Percentiles rank a stretch among this genome's conserved stretches.
These are phyloP conservation scores for Trichoderma orchidacearum DNA, from an alignment of 495 filamentous ascomycete species.

Conservation along the genomic window DNA sequence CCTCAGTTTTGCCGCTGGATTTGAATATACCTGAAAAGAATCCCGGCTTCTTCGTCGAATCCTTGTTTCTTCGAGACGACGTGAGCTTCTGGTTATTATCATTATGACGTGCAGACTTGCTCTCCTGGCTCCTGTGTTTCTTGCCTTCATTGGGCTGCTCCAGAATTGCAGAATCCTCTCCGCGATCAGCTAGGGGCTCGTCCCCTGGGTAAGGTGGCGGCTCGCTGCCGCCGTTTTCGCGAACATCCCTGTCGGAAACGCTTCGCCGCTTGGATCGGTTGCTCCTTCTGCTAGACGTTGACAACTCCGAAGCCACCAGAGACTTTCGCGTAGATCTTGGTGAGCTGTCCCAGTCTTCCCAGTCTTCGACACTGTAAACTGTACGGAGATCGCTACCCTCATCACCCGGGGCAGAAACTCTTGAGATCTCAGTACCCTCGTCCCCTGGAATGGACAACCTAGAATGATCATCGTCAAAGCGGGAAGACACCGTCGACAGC, in stretches of 20 bases:
- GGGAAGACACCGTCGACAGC: background rate
- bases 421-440: background rate
- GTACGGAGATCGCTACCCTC: too few species aligned
- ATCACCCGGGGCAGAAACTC: background rate
- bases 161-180: constrained; percentile 29
- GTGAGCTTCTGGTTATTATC: constrained; percentile 26
- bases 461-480: background rate
- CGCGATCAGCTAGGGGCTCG: constrained; percentile 17
- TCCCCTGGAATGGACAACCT: background rate
- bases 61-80: constrained; percentile 13
- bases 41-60: constrained; percentile 1
- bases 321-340: constrained; percentile 6
- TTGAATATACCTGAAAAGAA: constrained; percentile 2
- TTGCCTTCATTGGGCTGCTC: constrained; percentile 19
- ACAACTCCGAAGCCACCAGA: constrained; percentile 3
- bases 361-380: background rate
- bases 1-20: background rate
- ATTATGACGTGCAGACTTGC: constrained; percentile 15
- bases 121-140: constrained; percentile 8
- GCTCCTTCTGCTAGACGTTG: constrained; percentile 7
- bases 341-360: background rate
- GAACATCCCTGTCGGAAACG: constrained; percentile 4
- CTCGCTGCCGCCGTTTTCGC: constrained; percentile 5
- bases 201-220: constrained; percentile 18
- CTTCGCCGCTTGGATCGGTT: constrained; percentile 10